Base-by-base conservation (phyloP, 805 yeast species). In the Schwanniomyces occidentalis region DNA sequence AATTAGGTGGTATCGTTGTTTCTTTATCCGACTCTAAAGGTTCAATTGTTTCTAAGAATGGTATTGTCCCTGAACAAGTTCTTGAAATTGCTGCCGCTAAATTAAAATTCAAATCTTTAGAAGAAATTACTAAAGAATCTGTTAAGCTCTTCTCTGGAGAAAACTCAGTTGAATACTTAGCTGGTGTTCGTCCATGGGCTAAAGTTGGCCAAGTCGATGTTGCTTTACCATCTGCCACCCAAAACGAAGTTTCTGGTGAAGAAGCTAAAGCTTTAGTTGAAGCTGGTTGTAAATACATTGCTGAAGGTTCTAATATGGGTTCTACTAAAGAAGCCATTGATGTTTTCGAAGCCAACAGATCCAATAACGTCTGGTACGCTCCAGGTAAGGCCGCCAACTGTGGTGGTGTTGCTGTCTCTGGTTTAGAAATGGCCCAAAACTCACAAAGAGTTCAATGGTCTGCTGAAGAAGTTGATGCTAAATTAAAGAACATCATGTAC, bases 221-320 rank as follows among this genome's bases (percentile, higher is more conserved):
- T 69, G 99, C 97, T 34, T 78, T 91, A 60, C 99, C 99, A 61
- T 87, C 86, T 73, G 99, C 99, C 45, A 91, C 99, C 44, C 99
- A 91, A 74, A 91, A 91, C 73, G 99, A 91, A 77, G 91, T 91
- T 47, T 80, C 93, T 52, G 96, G 93, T 60, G 95, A 83, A 48
- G 99, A 91, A 76, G 99, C 99, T 48, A 80, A 85, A 76, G 87
- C 91, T 58, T 81, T 91, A 61, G 82, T 91, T 51, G 90, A 85
- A 54, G 85, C 93, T 47, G 98, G 97, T 60, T 80, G 82, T 69
- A 84, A 84, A 71, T 90, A 67, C 76, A 82, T 91, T 61, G 98
- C 99, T 54, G 99, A 91, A 79, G 99, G 99, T 64, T 91, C 98
- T 61, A 91, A 91, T 76, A 91, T 91, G 99, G 98, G 99, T 63